These are phyloP conservation scores for Phanerodontia chrysosporium DNA, from an alignment of 768 basidiomycete genomes.

Conservation along the genomic window DNA sequence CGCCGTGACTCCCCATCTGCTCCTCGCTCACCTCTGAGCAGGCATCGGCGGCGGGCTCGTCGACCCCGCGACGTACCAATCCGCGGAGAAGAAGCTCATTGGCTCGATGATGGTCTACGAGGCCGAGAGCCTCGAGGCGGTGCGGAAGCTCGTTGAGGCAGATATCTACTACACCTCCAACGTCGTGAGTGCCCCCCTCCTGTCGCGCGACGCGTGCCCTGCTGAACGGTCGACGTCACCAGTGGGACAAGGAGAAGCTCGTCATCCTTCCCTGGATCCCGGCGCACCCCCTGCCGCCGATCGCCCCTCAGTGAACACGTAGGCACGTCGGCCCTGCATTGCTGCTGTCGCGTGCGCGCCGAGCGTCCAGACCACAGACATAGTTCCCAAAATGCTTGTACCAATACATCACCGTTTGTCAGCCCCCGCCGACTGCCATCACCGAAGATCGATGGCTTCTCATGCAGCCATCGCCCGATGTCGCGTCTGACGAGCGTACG, in stretches of 20 bases:
- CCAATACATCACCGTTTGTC: too few relatives aligned
- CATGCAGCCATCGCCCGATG: too few relatives aligned
- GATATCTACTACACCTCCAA: constrained; percentile 12
- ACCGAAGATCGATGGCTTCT: too few relatives aligned
- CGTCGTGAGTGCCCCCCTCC: constrained; percentile 7
- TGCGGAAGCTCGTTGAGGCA: constrained; percentile 8
- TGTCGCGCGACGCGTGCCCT: not conserved
- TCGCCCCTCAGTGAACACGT: not conserved
- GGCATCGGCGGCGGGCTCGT: constrained; percentile 20
- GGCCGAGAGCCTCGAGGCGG: constrained; percentile 12
- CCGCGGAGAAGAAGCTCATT: constrained; percentile 10
- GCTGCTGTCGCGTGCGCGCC: too few relatives aligned
- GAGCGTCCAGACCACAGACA: too few relatives aligned
- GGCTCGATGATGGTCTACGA: constrained; percentile 13
- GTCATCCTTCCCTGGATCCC: constrained; percentile 38
- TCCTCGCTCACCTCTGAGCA: not conserved
- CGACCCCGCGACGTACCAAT: constrained; percentile 15
- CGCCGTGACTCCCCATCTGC: not conserved
- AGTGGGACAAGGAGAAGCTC: constrained; percentile 55
- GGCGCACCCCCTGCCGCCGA: not conserved
- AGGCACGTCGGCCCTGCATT: not conserved
- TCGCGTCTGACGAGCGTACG: too few relatives aligned
- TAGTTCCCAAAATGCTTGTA: too few relatives aligned
- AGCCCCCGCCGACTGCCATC: too few relatives aligned
- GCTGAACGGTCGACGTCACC: not conserved